These are phyloP conservation scores for Delitschia confertaspora DNA, from an alignment of 495 filamentous ascomycete genomes.

Conservation along the genomic window DNA sequence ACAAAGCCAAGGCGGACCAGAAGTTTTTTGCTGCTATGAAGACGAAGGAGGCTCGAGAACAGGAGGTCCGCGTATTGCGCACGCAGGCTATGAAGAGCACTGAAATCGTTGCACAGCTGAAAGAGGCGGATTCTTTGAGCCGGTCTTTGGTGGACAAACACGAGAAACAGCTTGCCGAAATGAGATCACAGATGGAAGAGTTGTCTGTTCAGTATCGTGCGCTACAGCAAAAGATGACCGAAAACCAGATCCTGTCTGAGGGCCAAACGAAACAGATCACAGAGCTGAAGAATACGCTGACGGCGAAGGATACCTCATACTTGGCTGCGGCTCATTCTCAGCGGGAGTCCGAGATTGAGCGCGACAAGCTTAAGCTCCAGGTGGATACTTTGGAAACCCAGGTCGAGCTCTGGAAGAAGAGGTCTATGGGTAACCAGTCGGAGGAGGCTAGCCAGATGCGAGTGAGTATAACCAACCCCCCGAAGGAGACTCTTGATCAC, in stretches of 20 bases:
- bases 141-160: slow-evolving; percentile 63
- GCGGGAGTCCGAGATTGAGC: slow-evolving; percentile 63
- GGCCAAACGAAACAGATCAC: slow-evolving; percentile 64
- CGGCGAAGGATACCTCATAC: slow-evolving; percentile 59
- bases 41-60: slow-evolving; percentile 70
- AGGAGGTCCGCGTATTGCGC: slow-evolving; percentile 66
- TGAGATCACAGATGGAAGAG: slow-evolving; percentile 61
- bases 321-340: slow-evolving; percentile 47
- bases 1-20: slow-evolving; percentile 93
- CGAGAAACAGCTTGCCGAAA: slow-evolving; percentile 80
- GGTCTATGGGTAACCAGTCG: slow-evolving; percentile 67
- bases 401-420: slow-evolving; percentile 70
- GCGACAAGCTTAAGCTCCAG: slow-evolving; percentile 61
- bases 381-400: slow-evolving; percentile 68
- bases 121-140: slow-evolving; percentile 65
- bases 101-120: slow-evolving; percentile 85
- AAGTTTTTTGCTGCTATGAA: slow-evolving; percentile 96
- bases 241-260: slow-evolving; percentile 59
- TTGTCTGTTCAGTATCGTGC: slow-evolving; percentile 59
- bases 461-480: slow-evolving; percentile 46
- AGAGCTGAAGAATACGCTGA: slow-evolving; percentile 62
- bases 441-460: slow-evolving; percentile 75
- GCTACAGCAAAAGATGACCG: slow-evolving; percentile 59
- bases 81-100: slow-evolving; percentile 80
- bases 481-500: neutral